phyloP scores from a whole-genome alignment of 345 rosid species.

The Brassica carinata region DNA sequence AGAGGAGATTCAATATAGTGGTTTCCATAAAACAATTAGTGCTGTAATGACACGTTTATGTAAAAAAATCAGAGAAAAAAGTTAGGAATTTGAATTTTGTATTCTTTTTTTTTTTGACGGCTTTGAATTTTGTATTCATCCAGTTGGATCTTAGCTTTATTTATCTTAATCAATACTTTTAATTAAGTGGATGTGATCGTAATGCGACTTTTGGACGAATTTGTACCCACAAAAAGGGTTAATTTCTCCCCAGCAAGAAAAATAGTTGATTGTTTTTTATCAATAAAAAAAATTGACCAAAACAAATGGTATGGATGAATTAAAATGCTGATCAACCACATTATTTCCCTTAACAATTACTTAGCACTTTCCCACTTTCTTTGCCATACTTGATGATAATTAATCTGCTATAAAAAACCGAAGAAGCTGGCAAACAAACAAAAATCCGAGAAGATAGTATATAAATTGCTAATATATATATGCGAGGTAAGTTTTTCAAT shows the following conservation, averaged over 20 bases:
- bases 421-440: background rate
- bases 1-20: background rate
- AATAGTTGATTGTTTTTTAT: slow-evolving; percentile 8
- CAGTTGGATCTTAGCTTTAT: slow-evolving; percentile 24
- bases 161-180: slow-evolving; percentile 8
- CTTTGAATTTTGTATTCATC: slow-evolving; percentile 26
- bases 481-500: background rate
- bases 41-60: background rate
- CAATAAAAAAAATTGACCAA: background rate
- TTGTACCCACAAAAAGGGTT: slow-evolving; percentile 22
- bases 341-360: background rate
- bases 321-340: background rate
- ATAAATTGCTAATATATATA: background rate
- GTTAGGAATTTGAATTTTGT: slow-evolving; percentile 28
- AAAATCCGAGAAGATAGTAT: background rate
- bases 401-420: background rate
- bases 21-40: background rate
- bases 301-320: background rate
- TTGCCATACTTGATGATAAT: background rate
- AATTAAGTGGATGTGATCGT: slow-evolving; percentile 22
- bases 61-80: background rate
- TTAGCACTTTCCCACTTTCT: background rate
- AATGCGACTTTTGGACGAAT: slow-evolving; percentile 35
- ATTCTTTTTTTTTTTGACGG: background rate
- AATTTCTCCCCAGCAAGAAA: slow-evolving; percentile 31